Percentiles rank a stretch among this genome's conserved stretches.
Evolutionary conservation across 164 flowering plant genomes (phyloP).

Genomic region (Dillenia suffruticosa): DNA sequence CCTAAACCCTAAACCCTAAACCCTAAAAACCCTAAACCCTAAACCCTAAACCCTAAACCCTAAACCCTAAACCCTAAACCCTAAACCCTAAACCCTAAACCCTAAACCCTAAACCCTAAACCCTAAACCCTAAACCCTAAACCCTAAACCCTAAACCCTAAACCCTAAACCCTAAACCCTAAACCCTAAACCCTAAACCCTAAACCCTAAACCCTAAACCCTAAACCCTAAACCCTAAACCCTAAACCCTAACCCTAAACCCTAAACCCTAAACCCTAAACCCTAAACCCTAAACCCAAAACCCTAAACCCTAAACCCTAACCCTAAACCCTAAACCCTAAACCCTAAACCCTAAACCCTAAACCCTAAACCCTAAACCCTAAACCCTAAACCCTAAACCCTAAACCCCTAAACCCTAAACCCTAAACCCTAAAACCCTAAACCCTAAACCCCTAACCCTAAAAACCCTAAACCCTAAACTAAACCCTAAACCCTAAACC

Average conservation of each 20-base stretch:
- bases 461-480: too few species aligned
- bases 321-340: slow-evolving; percentile 15
- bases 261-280: slow-evolving; percentile 11
- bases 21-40: slow-evolving; percentile 14
- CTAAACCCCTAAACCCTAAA: slow-evolving; percentile 15
- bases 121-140: slow-evolving; percentile 18
- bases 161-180: slow-evolving; percentile 15
- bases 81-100: slow-evolving; percentile 16
- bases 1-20: slow-evolving; percentile 10
- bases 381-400: slow-evolving; percentile 13
- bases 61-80: slow-evolving; percentile 17
- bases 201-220: slow-evolving; percentile 9
- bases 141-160: slow-evolving; percentile 15
- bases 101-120: slow-evolving; percentile 16
- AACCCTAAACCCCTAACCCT: slow-evolving; percentile 9
- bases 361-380: slow-evolving; percentile 17
- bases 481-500: slow-evolving; percentile 6
- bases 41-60: slow-evolving; percentile 21
- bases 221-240: slow-evolving; percentile 5
- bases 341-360: slow-evolving; percentile 17
- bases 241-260: slow-evolving; percentile 1
- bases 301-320: slow-evolving; percentile 14
- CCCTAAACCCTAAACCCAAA: slow-evolving; percentile 11
- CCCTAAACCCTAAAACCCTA: slow-evolving; percentile 10
- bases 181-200: slow-evolving; percentile 13